Conservation (phyloP, 164 flowering plant genomes). For the Vitis riparia region DNA sequence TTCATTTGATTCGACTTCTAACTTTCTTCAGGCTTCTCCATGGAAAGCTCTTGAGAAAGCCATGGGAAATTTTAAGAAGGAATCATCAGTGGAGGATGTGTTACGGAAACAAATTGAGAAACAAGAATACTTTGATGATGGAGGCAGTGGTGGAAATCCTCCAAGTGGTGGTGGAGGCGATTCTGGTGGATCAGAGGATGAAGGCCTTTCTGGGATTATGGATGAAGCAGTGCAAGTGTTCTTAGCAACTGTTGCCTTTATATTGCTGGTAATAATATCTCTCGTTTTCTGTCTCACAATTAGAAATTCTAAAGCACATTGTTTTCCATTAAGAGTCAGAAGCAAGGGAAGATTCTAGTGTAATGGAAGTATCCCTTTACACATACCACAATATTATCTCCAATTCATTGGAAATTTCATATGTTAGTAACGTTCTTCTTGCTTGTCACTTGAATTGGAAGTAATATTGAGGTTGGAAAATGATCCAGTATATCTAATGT, state of each 20-base stretch:
- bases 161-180: conserved; percentile 35
- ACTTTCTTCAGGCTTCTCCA: conserved; percentile 47
- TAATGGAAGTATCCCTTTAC: too few relatives aligned
- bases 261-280: conserved; percentile 53
- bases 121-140: conserved; percentile 51
- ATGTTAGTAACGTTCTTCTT: too few relatives aligned
- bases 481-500: too few relatives aligned
- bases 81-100: conserved; percentile 55
- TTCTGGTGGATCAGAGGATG: conserved; percentile 58
- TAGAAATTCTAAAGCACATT: neutral
- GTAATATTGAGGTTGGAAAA: too few relatives aligned
- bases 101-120: conserved; percentile 65
- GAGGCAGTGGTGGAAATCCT: conserved; percentile 40
- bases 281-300: neutral
- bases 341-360: too few relatives aligned
- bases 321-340: too few relatives aligned
- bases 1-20: neutral
- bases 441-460: too few relatives aligned
- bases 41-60: conserved; percentile 69
- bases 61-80: conserved; percentile 49
- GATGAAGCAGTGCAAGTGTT: conserved; percentile 75
- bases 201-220: conserved; percentile 37
- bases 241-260: conserved; percentile 62
- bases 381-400: too few relatives aligned
- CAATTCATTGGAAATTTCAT: too few relatives aligned